phyloP scores from a whole-genome alignment of 2,329 filamentous ascomycete species.

The Penicillium concentricum region DNA sequence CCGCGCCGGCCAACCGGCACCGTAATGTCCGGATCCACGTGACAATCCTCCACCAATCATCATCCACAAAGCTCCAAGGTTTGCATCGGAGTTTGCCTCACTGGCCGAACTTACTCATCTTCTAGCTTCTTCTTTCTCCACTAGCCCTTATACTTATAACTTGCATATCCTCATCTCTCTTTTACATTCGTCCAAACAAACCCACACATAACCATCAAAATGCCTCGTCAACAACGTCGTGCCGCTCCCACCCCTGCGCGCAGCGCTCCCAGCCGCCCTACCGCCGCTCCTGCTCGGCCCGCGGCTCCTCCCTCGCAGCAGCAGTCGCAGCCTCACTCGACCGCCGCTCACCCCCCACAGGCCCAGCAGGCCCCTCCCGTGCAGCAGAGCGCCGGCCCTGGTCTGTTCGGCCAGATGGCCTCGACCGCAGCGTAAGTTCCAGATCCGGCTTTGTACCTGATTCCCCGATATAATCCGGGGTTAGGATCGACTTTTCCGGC shows the following conservation, averaged over 20 bases:
- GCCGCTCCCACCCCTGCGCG: constrained; percentile 52
- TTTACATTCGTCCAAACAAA: constrained; percentile 14
- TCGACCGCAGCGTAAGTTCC: constrained; percentile 88
- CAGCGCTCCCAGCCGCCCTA: constrained; percentile 66
- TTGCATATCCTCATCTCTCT: constrained; percentile 20
- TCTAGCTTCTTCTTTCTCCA: constrained; percentile 32
- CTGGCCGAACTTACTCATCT: constrained; percentile 25
- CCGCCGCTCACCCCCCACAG: constrained; percentile 54
- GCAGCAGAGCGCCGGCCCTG: constrained; percentile 64
- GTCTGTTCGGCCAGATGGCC: constrained; percentile 95
- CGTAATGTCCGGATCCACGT: constrained; percentile 8
- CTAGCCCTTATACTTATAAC: constrained; percentile 9
- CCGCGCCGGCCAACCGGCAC: neutral
- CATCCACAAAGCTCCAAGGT: neutral
- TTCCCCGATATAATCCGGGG: constrained; percentile 12
- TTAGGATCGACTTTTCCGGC: neutral
- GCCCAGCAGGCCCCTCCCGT: constrained; percentile 51
- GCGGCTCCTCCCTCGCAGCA: constrained; percentile 56
- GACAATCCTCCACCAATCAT: neutral
- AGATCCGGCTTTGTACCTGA: neutral
- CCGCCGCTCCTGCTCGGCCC: constrained; percentile 58
- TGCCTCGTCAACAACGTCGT: constrained; percentile 77
- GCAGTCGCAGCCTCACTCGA: constrained; percentile 69
- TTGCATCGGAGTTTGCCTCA: constrained; percentile 18
- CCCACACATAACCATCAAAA: constrained; percentile 43